Base-by-base conservation (phyloP, 805 yeast species). In the Blastobotrys attinorum region DNA sequence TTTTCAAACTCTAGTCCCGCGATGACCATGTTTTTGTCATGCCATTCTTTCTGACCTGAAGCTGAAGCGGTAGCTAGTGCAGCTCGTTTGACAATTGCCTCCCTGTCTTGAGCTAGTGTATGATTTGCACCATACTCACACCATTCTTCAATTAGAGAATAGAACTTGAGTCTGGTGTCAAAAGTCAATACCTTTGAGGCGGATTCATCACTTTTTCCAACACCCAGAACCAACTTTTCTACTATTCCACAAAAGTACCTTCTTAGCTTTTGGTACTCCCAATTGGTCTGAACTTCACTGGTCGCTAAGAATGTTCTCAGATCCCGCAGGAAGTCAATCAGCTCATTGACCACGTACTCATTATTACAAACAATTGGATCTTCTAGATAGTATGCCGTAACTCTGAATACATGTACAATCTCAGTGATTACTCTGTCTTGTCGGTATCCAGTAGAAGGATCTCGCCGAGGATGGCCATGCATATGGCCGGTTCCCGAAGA, bases 101-200 rank as follows among this genome's bases (percentile, higher is more conserved):
- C 87, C 37, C 96, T 69, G 34, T 81, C 83, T 23, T 77, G 78
- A 2, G 87, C 75, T 2, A 79, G 56, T 1, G 69, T 57, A 6
- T 76, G 71, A 20, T 78, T 69, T 42, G 76, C 80, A 2, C 97
- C 97, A 61, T 77, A 78, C 0, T 95, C 95, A 60, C 96, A 88
- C 99, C 99, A 92, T 59, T 86, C 95, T 51, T 84, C 89, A 45
- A 92, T 66, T 55, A 76, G 82, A 37, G 79, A 76, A 65, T 87
- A 89, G 48, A 94, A 83, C 2, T 85, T 82, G 23, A 83, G 78
- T 42, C 96, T 69, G 2, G 88, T 90, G 51, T 81, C 87, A 60
- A 89, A 88, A 1, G 95, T 90, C n/a, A 89, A 67, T 77, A 89
- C 80, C 2, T 54, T 42, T n/a, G n/a, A n/a, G n/a, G n/a, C n/a